Evolutionary conservation across 805 yeast genomes (phyloP), one percentile per base, ranked within the genome.

Genomic region (Wickerhamomyces kurtzmanii): DNA sequence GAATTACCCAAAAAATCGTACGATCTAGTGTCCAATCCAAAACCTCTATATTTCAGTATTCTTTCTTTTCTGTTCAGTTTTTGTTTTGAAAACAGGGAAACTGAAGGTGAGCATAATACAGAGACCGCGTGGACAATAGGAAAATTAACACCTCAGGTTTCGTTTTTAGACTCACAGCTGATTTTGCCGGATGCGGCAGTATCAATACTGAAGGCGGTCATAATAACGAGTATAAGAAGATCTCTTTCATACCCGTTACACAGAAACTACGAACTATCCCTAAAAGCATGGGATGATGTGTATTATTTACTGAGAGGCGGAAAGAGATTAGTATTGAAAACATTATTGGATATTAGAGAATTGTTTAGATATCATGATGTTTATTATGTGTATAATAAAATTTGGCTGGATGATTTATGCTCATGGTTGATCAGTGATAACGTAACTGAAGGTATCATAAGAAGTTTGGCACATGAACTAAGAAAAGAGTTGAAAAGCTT

Each of bases 51-150:
- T 41, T 61, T 76, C 22, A 64, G 82, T 0, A 50, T 89, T 1
- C 47, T 85, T 0, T 71, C 82, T 14, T 37, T 87, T 1, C 39
- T 91, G 12, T 91, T 81, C 52, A 74, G 80, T 2, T 81, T 74
- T 40, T 68, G 70, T 29, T 86, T 77, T 47, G 96, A 91, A 37
- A 53, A 68, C 27, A 58, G 96, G 20, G 79, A 80, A 30, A 84
- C 78, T 20, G 73, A 70, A 43, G 77, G 75, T n/a, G 72, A 63
- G 12, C 70, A 73, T 29, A 84, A 73, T 12, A 74, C 82, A 5
- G 98, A 91, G 51, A 80, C 94, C 32, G 84, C 93, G 0, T 91
- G 98, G 98, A 76, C 89, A 0, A 68, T 91, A 5, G 98, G 98
- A 2, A 86, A 80, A 40, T 42, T 91, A 14, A 58, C 75, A 0